Conservation (phyloP, 1,284 basidiomycete species). For the Lentinula novae-zelandiae region DNA sequence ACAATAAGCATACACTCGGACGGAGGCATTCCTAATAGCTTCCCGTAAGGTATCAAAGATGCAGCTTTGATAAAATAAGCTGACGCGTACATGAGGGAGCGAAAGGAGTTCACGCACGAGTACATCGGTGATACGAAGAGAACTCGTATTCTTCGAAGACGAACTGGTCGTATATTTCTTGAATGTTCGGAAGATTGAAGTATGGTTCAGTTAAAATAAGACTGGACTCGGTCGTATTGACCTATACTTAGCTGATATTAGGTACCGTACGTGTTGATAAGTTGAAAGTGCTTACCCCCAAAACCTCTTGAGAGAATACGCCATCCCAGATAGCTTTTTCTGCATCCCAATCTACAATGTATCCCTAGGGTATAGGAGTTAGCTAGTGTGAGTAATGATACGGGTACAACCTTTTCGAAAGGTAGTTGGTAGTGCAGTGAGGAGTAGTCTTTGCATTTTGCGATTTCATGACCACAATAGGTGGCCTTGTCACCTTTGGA, state of each 20-base stretch:
- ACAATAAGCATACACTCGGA: constrained; percentile 84
- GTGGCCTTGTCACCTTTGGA: constrained; percentile 76
- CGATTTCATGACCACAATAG: constrained; percentile 82
- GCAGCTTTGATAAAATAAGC: constrained; percentile 52
- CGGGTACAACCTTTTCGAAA: constrained; percentile 69
- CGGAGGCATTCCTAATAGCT: constrained; percentile 35
- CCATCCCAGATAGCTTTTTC: constrained; percentile 91
- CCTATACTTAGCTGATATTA: constrained; percentile 34
- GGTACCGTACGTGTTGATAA: background rate
- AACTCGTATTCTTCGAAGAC: constrained; percentile 97
- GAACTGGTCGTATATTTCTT: constrained; percentile 91
- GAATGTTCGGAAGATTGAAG: constrained; percentile 88
- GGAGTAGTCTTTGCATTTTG: constrained; percentile 71
- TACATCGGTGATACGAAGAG: constrained; percentile 73
- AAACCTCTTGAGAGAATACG: constrained; percentile 66
- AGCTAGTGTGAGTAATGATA: background rate
- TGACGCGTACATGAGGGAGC: constrained; percentile 15
- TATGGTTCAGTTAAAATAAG: constrained; percentile 91
- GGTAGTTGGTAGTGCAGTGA: constrained; percentile 79
- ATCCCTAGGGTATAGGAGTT: constrained; percentile 55
- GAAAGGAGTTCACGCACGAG: constrained; percentile 52
- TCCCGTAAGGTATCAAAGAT: constrained; percentile 69
- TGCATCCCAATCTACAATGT: constrained; percentile 88
- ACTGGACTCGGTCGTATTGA: constrained; percentile 68
- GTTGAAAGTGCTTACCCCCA: constrained; percentile 46